These are phyloP conservation scores for Phytophthora quininea DNA, from an alignment of 352 stramenopile species.

Conservation along the genomic window DNA sequence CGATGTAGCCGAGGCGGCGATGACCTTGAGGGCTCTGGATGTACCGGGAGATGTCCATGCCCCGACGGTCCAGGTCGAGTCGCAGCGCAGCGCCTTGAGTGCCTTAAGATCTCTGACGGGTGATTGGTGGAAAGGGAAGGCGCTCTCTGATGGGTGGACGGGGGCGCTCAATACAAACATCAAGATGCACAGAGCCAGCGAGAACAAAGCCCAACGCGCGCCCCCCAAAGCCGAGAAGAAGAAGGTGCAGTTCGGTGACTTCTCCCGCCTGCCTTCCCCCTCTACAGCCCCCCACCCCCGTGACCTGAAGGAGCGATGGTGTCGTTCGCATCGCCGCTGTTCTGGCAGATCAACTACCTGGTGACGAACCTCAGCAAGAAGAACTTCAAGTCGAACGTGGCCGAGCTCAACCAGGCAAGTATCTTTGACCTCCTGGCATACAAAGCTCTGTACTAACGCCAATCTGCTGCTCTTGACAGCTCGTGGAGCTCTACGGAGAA, in stretches of 20 bases:
- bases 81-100: too few relatives aligned
- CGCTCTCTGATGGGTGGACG: too few relatives aligned
- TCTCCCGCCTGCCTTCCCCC: background rate
- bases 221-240: slow-evolving; percentile 17
- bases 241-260: slow-evolving; percentile 22
- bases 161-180: too few relatives aligned
- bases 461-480: slow-evolving; percentile 39
- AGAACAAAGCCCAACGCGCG: slow-evolving; percentile 23
- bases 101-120: too few relatives aligned
- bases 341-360: slow-evolving; percentile 95
- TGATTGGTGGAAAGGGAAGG: too few relatives aligned
- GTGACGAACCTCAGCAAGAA: slow-evolving; percentile 94
- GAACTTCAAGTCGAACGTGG: slow-evolving; percentile 93
- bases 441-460: background rate
- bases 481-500: slow-evolving; percentile 92
- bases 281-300: background rate
- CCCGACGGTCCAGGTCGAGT: too few relatives aligned
- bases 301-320: slow-evolving; percentile 53
- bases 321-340: slow-evolving; percentile 92
- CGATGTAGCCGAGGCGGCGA: too few relatives aligned
- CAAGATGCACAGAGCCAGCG: background rate
- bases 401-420: slow-evolving; percentile 91
- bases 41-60: too few relatives aligned
- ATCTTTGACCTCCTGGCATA: slow-evolving; percentile 11
- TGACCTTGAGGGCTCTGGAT: too few relatives aligned